These are phyloP conservation scores for Ambrosia artemisiifolia DNA, from an alignment of 129 eudicot species.

Conservation along the genomic window DNA sequence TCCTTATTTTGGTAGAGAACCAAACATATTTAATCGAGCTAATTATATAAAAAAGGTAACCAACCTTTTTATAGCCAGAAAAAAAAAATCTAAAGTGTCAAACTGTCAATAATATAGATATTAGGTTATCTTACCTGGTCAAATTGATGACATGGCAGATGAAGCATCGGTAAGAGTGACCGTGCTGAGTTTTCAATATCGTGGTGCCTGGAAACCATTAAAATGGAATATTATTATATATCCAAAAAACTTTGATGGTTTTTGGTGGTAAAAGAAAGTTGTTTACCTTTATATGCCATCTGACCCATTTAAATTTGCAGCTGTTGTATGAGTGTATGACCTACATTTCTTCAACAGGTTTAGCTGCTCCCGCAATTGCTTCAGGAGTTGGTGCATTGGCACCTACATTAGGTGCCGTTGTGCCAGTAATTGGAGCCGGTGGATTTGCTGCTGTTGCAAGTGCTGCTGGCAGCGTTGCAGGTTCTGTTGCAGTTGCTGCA, in stretches of 20 bases:
- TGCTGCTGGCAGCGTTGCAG: conserved; percentile 92
- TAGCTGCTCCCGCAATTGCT: conserved; percentile 99
- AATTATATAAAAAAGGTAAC: background rate
- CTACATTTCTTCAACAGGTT: conserved; percentile 47
- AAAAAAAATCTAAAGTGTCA: background rate
- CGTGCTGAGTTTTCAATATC: background rate
- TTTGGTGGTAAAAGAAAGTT: background rate
- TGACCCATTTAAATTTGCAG: background rate
- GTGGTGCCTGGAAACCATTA: background rate
- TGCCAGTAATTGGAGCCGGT: conserved; percentile 91
- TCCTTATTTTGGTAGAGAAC: background rate
- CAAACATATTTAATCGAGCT: background rate
- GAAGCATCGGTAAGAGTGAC: background rate
- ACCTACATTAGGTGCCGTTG: conserved; percentile 81
- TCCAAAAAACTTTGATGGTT: background rate
- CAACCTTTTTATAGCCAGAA: background rate
- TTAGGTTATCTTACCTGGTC: background rate
- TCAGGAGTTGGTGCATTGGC: conserved; percentile 96
- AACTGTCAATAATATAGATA: background rate
- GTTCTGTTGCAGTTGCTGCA: conserved; percentile 97
- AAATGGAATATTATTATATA: background rate
- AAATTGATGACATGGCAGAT: background rate
- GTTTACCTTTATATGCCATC: background rate
- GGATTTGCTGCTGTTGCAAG: conserved; percentile 97
- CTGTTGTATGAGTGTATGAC: background rate